phyloP scores from a whole-genome alignment of 108 stramenopile genomes.

The Cyclotella cryptica region DNA sequence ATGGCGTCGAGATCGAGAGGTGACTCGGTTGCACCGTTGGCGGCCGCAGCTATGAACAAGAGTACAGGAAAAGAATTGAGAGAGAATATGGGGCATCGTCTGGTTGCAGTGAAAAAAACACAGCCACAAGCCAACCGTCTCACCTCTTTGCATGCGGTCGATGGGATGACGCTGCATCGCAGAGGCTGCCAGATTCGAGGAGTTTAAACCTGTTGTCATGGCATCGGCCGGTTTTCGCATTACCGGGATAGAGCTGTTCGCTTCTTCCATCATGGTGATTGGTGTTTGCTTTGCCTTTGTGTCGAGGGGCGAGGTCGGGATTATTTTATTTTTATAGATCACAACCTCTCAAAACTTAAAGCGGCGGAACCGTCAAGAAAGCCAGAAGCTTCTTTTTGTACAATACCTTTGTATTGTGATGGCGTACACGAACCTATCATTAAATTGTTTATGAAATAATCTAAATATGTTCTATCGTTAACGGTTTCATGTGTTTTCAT shows the following conservation, averaged over 20 bases:
- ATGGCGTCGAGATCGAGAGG: constrained; percentile 67
- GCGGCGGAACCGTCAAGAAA: no score
- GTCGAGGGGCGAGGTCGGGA: background rate
- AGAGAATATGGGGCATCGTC: background rate
- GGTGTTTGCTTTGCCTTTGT: background rate
- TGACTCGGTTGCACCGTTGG: constrained; percentile 44
- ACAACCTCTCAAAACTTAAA: no score
- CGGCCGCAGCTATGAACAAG: constrained; percentile 17
- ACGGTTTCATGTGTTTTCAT: no score
- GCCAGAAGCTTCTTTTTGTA: no score
- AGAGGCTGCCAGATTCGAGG: constrained; percentile 73
- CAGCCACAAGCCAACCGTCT: background rate
- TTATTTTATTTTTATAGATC: background rate
- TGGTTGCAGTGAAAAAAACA: background rate
- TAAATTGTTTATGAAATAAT: no score
- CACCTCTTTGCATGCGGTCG: constrained; percentile 82
- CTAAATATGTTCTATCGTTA: no score
- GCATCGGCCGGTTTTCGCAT: constrained; percentile 75
- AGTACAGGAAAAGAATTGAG: constrained; percentile 9
- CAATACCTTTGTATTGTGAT: no score
- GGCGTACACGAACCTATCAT: no score
- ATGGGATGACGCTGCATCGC: constrained; percentile 79
- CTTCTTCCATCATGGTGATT: constrained; percentile 23
- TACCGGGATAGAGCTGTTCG: constrained; percentile 68
- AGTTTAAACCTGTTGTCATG: constrained; percentile 84